These are phyloP conservation scores for Claviceps digitariae DNA, from an alignment of 2,329 filamentous ascomycete species.

Conservation along the genomic window DNA sequence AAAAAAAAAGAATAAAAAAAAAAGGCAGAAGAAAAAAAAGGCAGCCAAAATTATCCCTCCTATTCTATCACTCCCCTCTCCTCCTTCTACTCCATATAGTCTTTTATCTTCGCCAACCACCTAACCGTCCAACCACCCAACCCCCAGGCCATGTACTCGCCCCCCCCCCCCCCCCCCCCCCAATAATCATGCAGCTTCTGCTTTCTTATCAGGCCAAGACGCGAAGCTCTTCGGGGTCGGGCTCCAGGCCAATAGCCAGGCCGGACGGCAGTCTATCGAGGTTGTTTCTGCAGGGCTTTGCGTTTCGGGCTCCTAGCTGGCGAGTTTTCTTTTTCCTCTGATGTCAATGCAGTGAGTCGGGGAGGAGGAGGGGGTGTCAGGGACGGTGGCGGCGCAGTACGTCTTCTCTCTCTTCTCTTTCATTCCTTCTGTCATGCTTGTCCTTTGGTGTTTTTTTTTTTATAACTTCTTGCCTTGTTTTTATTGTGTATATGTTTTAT, in stretches of 20 bases:
- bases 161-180: too few relatives aligned
- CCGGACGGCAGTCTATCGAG: constrained; percentile 6
- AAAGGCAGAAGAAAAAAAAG: constrained; percentile 2
- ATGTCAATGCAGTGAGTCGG: constrained; percentile 12
- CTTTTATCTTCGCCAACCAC: constrained; percentile 8
- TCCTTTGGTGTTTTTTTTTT: background rate
- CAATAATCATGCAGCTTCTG: too few relatives aligned
- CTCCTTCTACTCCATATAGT: constrained; percentile 10
- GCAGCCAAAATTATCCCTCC: constrained; percentile 6
- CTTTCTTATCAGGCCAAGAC: too few relatives aligned
- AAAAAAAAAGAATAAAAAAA: background rate
- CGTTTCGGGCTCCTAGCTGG: constrained; percentile 10
- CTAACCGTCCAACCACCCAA: background rate
- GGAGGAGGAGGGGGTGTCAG: constrained; percentile 8
- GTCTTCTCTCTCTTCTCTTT: too few relatives aligned
- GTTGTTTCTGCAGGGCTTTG: constrained; percentile 9
- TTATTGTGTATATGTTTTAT: too few relatives aligned
- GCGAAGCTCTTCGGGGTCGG: too few relatives aligned
- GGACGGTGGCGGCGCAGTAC: constrained; percentile 9
- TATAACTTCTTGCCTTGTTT: too few relatives aligned
- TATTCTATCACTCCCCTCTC: constrained; percentile 7
- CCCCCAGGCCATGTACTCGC: too few relatives aligned
- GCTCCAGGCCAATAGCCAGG: too few relatives aligned
- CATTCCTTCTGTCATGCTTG: background rate
- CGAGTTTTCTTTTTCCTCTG: constrained; percentile 8